These are phyloP conservation scores for Wallacemonas rigidus DNA, from an alignment of 208 protist genomes.

Conservation along the genomic window DNA sequence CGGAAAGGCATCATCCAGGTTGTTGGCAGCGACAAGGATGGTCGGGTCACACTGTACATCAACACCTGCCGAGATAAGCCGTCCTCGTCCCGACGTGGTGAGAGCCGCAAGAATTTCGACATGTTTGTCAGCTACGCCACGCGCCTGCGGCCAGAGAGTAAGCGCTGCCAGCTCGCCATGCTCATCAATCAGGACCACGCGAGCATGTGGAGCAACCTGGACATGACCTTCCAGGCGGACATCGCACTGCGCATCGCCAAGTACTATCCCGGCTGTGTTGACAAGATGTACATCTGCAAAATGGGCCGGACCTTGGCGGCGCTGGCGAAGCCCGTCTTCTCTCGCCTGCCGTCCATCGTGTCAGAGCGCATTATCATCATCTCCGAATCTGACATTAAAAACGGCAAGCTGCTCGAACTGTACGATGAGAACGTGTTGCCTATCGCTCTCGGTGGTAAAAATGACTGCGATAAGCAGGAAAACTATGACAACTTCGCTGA, in stretches of 20 bases:
- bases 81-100: constrained; percentile 33
- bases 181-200: constrained; percentile 79
- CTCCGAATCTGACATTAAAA: constrained; percentile 55
- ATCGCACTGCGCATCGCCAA: constrained; percentile 76
- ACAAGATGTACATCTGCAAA: constrained; percentile 83
- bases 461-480: constrained; percentile 63
- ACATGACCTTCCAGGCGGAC: constrained; percentile 78
- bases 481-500: constrained; percentile 48
- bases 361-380: constrained; percentile 73
- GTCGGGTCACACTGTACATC: constrained; percentile 68
- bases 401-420: constrained; percentile 54
- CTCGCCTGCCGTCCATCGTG: constrained; percentile 58
- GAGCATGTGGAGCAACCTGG: constrained; percentile 71
- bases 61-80: constrained; percentile 54
- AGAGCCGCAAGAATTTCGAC: constrained; percentile 65
- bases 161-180: constrained; percentile 67
- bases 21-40: constrained; percentile 70
- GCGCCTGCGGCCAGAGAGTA: constrained; percentile 55
- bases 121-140: constrained; percentile 79
- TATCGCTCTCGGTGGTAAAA: constrained; percentile 57
- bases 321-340: constrained; percentile 74
- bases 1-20: constrained; percentile 74
- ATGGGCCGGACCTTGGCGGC: constrained; percentile 58
- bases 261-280: constrained; percentile 72
- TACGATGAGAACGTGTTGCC: constrained; percentile 66